Base-by-base conservation (phyloP, 2,329 filamentous ascomycete species). In the Arthrinium puccinioides region DNA sequence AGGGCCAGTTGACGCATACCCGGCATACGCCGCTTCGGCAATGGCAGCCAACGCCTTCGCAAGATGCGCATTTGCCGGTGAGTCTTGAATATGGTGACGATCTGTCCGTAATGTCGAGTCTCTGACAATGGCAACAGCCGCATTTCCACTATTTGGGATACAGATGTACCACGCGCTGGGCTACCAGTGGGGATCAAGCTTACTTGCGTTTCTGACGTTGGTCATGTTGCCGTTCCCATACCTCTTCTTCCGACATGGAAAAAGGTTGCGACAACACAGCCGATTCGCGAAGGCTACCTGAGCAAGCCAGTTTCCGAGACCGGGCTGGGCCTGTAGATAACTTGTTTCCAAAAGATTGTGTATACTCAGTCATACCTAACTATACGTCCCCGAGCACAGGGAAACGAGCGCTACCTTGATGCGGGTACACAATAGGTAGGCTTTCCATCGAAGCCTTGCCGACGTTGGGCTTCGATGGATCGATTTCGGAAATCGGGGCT, bases 21-120 rank as follows among this genome's bases (percentile, higher is more conserved):
- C 83, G 37, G 60, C 77, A 19, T 87, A 85, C 55, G 83, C 84
- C 19, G 84, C 84, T 32, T 80, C 74, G 40, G 87, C 87, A 4
- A 70, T 95, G 58, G 87, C 88, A 10, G 87, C 87, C 30, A 92
- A 94, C 52, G 83, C 82, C 32, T 86, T 92, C 56, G 75, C 84
- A 40, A 74, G 89, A 37, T 87, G 82, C 45, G 69, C 72, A 15
- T 92, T 94, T 65, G 88, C 83, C 42, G 70, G 72, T 74, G 52
- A 62, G 71, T 60, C n/a, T n/a, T n/a, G n/a, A n/a, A n/a, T 21
- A 14, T 16, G 34, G 27, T 35, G 36, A 41, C 36, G 19, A 35
- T n/a, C 35, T 29, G 20, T 21, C 23, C 21, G 24, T 1, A 11
- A 3, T 7, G 6, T 34, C 9, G 5, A 27, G 31, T 19, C 39